These are phyloP conservation scores for Basipetospora chlamydospora DNA, from an alignment of 2,329 filamentous ascomycete genomes.

Conservation along the genomic window DNA sequence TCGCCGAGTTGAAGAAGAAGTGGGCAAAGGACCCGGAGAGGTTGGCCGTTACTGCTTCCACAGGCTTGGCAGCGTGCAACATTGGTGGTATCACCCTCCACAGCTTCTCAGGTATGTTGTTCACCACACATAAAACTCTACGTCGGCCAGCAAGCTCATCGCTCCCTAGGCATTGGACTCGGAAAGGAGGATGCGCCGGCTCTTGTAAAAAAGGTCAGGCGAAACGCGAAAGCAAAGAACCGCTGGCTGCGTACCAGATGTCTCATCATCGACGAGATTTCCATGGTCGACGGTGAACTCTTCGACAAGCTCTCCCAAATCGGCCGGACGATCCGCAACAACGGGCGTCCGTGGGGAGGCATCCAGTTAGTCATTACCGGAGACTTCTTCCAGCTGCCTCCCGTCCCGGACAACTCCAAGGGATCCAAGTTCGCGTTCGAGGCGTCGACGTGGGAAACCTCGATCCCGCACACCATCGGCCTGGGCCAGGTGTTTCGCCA, in stretches of 20 bases:
- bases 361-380: slow-evolving; percentile 94
- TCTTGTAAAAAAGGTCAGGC: slow-evolving; percentile 79
- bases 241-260: slow-evolving; percentile 82
- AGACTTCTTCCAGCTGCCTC: slow-evolving; percentile 94
- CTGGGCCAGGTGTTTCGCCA: slow-evolving; percentile 94
- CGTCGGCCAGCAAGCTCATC: slow-evolving; percentile 5
- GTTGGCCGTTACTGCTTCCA: slow-evolving; percentile 88
- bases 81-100: slow-evolving; percentile 92
- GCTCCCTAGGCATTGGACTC: slow-evolving; percentile 51
- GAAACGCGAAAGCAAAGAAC: slow-evolving; percentile 74
- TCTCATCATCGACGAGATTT: slow-evolving; percentile 86
- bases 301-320: slow-evolving; percentile 93
- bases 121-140: not conserved
- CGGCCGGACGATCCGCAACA: slow-evolving; percentile 73
- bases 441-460: slow-evolving; percentile 78
- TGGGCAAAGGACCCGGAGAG: slow-evolving; percentile 63
- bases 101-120: slow-evolving; percentile 63
- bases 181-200: slow-evolving; percentile 75
- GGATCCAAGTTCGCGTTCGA: slow-evolving; percentile 85
- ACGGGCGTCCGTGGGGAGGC: slow-evolving; percentile 83
- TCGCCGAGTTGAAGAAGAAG: slow-evolving; percentile 64
- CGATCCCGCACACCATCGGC: slow-evolving; percentile 89
- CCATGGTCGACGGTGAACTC: slow-evolving; percentile 94
- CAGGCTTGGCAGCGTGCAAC: slow-evolving; percentile 89
- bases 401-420: slow-evolving; percentile 63